Evolutionary conservation across 495 filamentous ascomycete genomes (phyloP).

Genomic region (Cairneyella variabilis): DNA sequence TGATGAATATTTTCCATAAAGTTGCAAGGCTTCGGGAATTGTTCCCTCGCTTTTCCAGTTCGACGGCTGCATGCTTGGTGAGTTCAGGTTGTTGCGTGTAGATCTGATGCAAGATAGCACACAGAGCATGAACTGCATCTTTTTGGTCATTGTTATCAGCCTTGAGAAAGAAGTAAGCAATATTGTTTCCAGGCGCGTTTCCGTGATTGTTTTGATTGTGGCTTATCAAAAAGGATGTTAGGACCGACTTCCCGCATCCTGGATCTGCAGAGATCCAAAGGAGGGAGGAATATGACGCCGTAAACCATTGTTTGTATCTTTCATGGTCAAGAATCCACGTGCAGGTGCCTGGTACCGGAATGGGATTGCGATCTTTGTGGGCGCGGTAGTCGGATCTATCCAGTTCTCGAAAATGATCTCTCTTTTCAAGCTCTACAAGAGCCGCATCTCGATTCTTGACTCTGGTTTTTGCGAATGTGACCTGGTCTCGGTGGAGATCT

Average conservation of each 20-base stretch:
- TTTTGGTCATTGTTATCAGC: slow-evolving; percentile 45
- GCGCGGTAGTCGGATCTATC: slow-evolving; percentile 27
- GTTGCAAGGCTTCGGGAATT: background rate
- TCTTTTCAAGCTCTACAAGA: too few species aligned
- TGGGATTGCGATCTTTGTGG: slow-evolving; percentile 36
- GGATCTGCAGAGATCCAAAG: slow-evolving; percentile 45
- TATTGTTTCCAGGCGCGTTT: slow-evolving; percentile 20
- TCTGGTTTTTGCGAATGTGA: too few species aligned
- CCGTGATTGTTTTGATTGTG: slow-evolving; percentile 15
- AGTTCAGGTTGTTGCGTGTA: slow-evolving; percentile 2
- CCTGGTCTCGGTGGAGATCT: too few species aligned
- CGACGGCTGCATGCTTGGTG: slow-evolving; percentile 15
- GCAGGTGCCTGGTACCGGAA: slow-evolving; percentile 34
- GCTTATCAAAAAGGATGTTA: slow-evolving; percentile 37
- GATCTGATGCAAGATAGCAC: slow-evolving; percentile 45
- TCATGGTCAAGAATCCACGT: slow-evolving; percentile 36
- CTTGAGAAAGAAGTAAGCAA: slow-evolving; percentile 58
- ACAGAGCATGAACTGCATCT: slow-evolving; percentile 34
- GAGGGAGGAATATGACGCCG: slow-evolving; percentile 17
- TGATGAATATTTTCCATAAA: background rate
- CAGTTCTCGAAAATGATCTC: background rate
- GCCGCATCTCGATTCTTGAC: too few species aligned
- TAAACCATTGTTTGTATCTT: slow-evolving; percentile 32
- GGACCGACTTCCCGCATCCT: slow-evolving; percentile 47
- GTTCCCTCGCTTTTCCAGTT: background rate